Base-by-base conservation (phyloP, 2,329 filamentous ascomycete species). In the Diaporthe nobilis region DNA sequence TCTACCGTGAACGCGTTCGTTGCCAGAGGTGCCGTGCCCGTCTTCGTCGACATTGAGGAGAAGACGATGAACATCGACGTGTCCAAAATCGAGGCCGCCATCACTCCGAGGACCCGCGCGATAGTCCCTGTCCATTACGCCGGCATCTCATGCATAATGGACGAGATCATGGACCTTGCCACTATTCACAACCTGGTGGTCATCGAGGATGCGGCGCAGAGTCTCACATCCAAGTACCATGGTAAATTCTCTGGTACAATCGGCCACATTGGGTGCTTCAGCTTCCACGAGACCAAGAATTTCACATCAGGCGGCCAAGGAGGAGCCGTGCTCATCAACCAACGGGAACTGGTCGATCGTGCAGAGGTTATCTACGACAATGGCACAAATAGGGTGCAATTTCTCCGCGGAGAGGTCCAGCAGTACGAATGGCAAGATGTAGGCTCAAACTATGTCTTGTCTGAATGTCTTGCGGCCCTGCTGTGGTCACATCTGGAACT, bases 271-370 rank as follows among this genome's bases (percentile, higher is more conserved):
- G 49, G 49, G 2, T 53, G 49, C 5, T 53, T 53, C 49, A 53
- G 49, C 49, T 53, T 53, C 49, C 49, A 53, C 49, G 49, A 53
- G 49, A 53, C 49, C 49, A 53, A 53, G 49, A 53, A 53, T 28
- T 53, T 53, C 49, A 53, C 49, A 25, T 53, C 49, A 1, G 49
- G 49, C 6, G 49, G 49, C n/a, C 49, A 53, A 53, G 49, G 49
- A 4, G 49, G 49, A 53, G 49, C 49, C 49, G 49, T 53, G 22
- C 49, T 53, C 49, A 53, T 53, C 49, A 53, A 53, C 49, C 49
- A 53, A 25, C 49, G 49, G 1, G 49, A 53, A 6, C 49, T 53
- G 22, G 49, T 53, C 6, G 49, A 53, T 20, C 49, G 49, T 25
- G 49, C 49, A 4, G 49, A 53, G 49, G 49, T 53, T 13, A 25